Conservation (phyloP, 1,139 yeast genomes). For the Suhomyces atakaporum region DNA sequence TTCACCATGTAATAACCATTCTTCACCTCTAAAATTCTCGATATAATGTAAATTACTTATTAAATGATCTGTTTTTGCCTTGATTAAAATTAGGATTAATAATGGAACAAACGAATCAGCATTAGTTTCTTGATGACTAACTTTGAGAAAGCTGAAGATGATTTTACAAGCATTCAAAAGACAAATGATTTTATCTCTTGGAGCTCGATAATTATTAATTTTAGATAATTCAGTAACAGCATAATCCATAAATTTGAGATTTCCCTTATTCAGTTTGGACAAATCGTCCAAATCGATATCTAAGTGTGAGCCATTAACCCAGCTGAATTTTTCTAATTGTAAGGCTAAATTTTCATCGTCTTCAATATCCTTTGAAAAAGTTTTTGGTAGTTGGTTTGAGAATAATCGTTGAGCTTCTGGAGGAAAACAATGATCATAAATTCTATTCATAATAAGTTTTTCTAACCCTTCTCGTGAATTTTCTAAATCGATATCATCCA, state of each 20-base stretch:
- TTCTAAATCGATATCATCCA: slow-evolving; percentile 58
- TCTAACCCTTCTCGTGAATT: slow-evolving; percentile 92
- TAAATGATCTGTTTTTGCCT: slow-evolving; percentile 61
- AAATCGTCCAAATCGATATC: slow-evolving; percentile 60
- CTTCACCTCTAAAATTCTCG: slow-evolving; percentile 76
- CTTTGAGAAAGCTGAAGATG: slow-evolving; percentile 80
- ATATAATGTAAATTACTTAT: slow-evolving; percentile 82
- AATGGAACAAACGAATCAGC: slow-evolving; percentile 94
- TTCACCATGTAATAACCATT: slow-evolving; percentile 75
- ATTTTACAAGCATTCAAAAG: slow-evolving; percentile 89
- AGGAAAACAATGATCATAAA: slow-evolving; percentile 77
- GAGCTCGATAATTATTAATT: slow-evolving; percentile 83
- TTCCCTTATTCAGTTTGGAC: slow-evolving; percentile 21
- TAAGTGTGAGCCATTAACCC: slow-evolving; percentile 78
- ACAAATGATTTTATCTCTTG: slow-evolving; percentile 92
- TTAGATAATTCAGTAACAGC: slow-evolving; percentile 75
- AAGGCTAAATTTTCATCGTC: slow-evolving; percentile 58
- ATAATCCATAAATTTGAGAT: slow-evolving; percentile 60
- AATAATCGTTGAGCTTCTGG: slow-evolving; percentile 59
- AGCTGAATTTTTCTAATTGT: slow-evolving; percentile 66
- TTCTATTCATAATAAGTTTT: slow-evolving; percentile 84
- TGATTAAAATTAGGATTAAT: slow-evolving; percentile 74
- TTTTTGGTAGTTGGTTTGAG: slow-evolving; percentile 33
- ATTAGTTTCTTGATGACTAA: slow-evolving; percentile 68
- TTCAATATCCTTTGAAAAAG: slow-evolving; percentile 54